Percentiles rank a stretch among this genome's conserved stretches.
These are phyloP conservation scores for Yarrowia porcina DNA, from an alignment of 805 yeast genomes.

Conservation along the genomic window DNA sequence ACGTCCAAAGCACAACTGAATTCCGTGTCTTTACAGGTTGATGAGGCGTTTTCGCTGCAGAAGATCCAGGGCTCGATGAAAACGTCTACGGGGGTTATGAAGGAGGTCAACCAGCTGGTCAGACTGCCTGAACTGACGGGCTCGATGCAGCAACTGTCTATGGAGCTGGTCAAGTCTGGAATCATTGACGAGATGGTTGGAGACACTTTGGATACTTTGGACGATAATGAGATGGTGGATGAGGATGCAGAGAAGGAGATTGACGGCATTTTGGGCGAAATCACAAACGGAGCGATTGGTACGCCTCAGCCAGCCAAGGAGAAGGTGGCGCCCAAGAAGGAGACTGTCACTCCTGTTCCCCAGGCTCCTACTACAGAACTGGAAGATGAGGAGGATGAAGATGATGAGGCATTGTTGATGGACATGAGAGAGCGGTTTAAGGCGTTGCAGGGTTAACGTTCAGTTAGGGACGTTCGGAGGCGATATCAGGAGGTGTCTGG, in stretches of 20 bases:
- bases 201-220: constrained; percentile 72
- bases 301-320: constrained; percentile 47
- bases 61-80: constrained; percentile 80
- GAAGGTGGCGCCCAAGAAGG: constrained; percentile 31
- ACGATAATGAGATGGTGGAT: constrained; percentile 57
- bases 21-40: constrained; percentile 81
- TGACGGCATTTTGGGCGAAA: constrained; percentile 40
- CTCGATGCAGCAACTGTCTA: constrained; percentile 81
- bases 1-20: constrained; percentile 82
- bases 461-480: no score
- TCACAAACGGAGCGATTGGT: constrained; percentile 53
- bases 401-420: constrained; percentile 69
- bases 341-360: constrained; percentile 28
- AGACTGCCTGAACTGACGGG: constrained; percentile 73
- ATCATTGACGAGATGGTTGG: constrained; percentile 93
- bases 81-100: constrained; percentile 76
- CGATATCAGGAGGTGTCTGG: no score
- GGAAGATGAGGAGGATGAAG: constrained; percentile 50
- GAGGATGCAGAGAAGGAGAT: constrained; percentile 41
- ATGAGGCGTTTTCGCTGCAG: constrained; percentile 84
- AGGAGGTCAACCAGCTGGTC: constrained; percentile 77
- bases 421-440: constrained; percentile 86
- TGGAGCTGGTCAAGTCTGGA: constrained; percentile 65
- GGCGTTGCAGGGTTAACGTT: constrained; percentile 72
- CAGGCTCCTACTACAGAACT: constrained; percentile 29